Conservation (phyloP, 2,329 filamentous ascomycete species). For the Xylaria sp. region DNA sequence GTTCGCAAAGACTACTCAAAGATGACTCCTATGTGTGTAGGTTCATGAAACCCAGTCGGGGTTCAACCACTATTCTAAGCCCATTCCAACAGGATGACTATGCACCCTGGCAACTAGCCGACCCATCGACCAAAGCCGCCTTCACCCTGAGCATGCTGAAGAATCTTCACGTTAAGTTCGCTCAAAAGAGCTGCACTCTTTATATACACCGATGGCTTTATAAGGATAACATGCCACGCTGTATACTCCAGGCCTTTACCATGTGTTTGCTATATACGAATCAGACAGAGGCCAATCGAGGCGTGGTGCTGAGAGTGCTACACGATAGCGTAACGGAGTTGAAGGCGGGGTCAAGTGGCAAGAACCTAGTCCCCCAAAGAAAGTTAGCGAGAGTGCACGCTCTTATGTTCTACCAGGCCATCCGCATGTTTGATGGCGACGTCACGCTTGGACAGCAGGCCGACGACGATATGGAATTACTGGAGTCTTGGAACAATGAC, state of each 20-base stretch:
- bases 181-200: slow-evolving; percentile 52
- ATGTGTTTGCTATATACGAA: slow-evolving; percentile 53
- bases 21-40: slow-evolving; percentile 41
- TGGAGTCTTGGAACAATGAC: slow-evolving; percentile 53
- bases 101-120: slow-evolving; percentile 49
- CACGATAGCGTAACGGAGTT: slow-evolving; percentile 53
- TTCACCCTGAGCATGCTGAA: slow-evolving; percentile 50
- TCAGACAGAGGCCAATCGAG: slow-evolving; percentile 52
- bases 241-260: slow-evolving; percentile 55
- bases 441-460: slow-evolving; percentile 54
- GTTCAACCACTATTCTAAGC: background rate
- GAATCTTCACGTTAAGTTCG: slow-evolving; percentile 50
- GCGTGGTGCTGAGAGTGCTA: slow-evolving; percentile 54
- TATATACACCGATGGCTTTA: slow-evolving; percentile 59
- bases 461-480: slow-evolving; percentile 52
- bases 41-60: slow-evolving; percentile 17
- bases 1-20: slow-evolving; percentile 39
- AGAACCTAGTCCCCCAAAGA: slow-evolving; percentile 47
- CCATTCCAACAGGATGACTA: slow-evolving; percentile 36
- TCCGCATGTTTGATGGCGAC: slow-evolving; percentile 58
- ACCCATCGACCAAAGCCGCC: slow-evolving; percentile 53
- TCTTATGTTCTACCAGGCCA: slow-evolving; percentile 54
- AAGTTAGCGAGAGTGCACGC: slow-evolving; percentile 58
- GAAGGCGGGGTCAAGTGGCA: slow-evolving; percentile 48
- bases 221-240: slow-evolving; percentile 52